These are phyloP conservation scores for Alnus rubra DNA, from an alignment of 306 rosid genomes.

Conservation along the genomic window DNA sequence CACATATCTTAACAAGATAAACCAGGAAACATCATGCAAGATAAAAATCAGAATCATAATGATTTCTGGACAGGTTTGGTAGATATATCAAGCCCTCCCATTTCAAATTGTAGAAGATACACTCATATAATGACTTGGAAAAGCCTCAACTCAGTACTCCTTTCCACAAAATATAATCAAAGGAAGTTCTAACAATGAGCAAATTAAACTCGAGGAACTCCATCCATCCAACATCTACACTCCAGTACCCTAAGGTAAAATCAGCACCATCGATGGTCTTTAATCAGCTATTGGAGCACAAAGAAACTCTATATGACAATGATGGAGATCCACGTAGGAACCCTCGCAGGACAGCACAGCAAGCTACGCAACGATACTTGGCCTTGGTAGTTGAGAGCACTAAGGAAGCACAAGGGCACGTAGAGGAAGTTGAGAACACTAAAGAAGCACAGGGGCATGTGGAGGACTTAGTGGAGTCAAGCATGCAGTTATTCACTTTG, in stretches of 20 bases:
- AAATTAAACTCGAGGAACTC: not conserved
- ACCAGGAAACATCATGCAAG: not conserved
- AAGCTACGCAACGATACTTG: too few relatives aligned
- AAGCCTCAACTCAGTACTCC: not conserved
- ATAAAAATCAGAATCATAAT: not conserved
- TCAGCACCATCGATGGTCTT: not conserved
- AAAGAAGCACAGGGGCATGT: too few relatives aligned
- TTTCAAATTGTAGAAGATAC: not conserved
- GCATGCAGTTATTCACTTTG: too few relatives aligned
- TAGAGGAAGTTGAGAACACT: too few relatives aligned
- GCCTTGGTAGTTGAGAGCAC: too few relatives aligned
- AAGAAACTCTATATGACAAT: not conserved
- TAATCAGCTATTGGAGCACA: not conserved
- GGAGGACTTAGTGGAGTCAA: too few relatives aligned
- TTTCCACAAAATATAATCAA: not conserved
- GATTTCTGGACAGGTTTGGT: not conserved
- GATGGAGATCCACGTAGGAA: too few relatives aligned
- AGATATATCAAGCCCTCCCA: constrained; percentile 1
- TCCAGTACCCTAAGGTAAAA: constrained; percentile 10
- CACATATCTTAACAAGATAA: not conserved
- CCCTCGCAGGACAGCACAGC: too few relatives aligned
- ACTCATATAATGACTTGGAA: constrained; percentile 10
- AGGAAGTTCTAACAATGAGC: not conserved
- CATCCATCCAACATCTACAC: constrained; percentile 12
- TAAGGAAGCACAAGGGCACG: too few relatives aligned